Evolutionary conservation across 495 filamentous ascomycete species (phyloP).

Genomic region (Trichodelitschia bisporula): DNA sequence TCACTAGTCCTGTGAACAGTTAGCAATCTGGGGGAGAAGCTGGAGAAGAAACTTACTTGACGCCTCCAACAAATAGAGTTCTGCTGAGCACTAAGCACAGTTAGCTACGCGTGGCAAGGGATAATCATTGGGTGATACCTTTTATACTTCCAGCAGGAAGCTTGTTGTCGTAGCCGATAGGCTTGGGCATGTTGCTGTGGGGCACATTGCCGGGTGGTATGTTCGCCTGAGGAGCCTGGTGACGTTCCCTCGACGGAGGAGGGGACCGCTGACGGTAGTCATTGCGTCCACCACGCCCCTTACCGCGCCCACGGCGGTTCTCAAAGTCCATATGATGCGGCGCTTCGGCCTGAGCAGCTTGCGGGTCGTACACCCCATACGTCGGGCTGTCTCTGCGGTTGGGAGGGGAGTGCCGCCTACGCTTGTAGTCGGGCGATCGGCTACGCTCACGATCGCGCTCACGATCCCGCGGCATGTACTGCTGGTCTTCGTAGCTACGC

Average conservation of each 20-base stretch:
- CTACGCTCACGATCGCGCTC: constrained; percentile 11
- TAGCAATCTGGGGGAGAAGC: constrained; percentile 1
- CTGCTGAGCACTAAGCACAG: constrained; percentile 62
- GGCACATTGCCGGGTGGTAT: constrained; percentile 21
- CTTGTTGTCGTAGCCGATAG: constrained; percentile 52
- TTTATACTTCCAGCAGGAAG: constrained; percentile 59
- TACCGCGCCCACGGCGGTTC: constrained; percentile 5
- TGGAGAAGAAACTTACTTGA: constrained; percentile 37
- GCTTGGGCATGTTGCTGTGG: constrained; percentile 29
- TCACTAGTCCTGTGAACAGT: constrained; percentile 31
- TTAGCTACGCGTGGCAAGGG: constrained; percentile 4
- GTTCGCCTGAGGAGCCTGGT: too few species aligned
- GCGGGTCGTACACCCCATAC: constrained; percentile 28
- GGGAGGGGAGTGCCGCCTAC: constrained; percentile 7
- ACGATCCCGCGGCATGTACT: background rate
- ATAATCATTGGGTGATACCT: constrained; percentile 21
- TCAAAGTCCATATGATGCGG: constrained; percentile 4
- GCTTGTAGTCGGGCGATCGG: constrained; percentile 13
- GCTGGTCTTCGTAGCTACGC: background rate
- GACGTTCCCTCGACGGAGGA: constrained; percentile 26
- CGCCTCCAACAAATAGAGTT: constrained; percentile 89
- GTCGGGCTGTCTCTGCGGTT: constrained; percentile 32
- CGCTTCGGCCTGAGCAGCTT: constrained; percentile 3
- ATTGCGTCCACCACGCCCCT: constrained; percentile 11
- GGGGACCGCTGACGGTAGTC: constrained; percentile 78